Evolutionary conservation across 2,329 filamentous ascomycete genomes (phyloP).

Genomic region (Orbilia ellipsospora): DNA sequence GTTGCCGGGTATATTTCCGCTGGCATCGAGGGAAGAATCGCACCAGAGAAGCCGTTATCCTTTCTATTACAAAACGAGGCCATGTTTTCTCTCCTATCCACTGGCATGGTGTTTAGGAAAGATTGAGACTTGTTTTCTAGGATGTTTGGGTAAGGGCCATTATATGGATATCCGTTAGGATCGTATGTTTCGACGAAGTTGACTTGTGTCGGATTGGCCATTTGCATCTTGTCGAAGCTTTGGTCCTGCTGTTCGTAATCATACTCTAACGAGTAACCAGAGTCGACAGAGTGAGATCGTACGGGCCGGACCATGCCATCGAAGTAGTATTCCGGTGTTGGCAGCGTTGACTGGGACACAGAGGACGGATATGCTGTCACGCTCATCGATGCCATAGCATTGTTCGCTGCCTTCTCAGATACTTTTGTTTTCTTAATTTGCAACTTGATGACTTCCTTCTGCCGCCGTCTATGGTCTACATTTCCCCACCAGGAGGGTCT

Average conservation of each 20-base stretch:
- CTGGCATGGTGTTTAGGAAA: conserved; percentile 51
- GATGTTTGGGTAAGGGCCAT: conserved; percentile 63
- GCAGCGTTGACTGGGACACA: conserved; percentile 64
- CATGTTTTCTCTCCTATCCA: conserved; percentile 53
- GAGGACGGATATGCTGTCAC: conserved; percentile 56
- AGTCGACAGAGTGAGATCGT: conserved; percentile 64
- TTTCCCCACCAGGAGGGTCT: conserved; percentile 97
- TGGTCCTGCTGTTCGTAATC: conserved; percentile 54
- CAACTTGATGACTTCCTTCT: conserved; percentile 96
- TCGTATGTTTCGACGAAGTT: conserved; percentile 55
- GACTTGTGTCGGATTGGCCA: conserved; percentile 52
- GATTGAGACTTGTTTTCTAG: conserved; percentile 54
- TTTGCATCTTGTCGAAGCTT: conserved; percentile 54
- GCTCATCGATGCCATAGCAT: conserved; percentile 56
- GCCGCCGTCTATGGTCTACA: conserved; percentile 81
- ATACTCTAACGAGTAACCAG: conserved; percentile 62
- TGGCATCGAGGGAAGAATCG: conserved; percentile 53
- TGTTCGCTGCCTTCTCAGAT: conserved; percentile 75
- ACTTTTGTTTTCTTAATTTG: conserved; percentile 98
- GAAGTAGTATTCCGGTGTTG: conserved; percentile 82
- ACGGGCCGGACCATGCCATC: conserved; percentile 66
- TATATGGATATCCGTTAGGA: conserved; percentile 42
- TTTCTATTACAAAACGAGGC: conserved; percentile 48
- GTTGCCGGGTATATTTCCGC: conserved; percentile 50
- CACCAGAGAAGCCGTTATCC: conserved; percentile 26